Evolutionary conservation across 2,329 filamentous ascomycete genomes (phyloP).

Genomic region (Pseudogymnoascus sp.): DNA sequence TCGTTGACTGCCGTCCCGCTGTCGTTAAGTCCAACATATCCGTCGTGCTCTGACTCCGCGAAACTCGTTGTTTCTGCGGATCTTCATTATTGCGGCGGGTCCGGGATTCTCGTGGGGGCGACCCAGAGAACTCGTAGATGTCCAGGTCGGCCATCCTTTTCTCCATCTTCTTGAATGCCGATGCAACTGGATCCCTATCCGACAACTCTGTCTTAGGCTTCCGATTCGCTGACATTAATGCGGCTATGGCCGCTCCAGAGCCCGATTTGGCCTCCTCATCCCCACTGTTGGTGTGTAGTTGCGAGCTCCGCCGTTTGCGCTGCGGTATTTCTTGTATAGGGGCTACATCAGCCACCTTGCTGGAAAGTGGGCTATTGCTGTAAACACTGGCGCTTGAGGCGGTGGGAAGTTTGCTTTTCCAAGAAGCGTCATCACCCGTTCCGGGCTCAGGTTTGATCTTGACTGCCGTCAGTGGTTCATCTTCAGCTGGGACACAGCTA

Average conservation of each 20-base stretch:
- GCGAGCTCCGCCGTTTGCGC: constrained; percentile 27
- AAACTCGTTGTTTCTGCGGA: neutral
- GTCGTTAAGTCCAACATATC: constrained; percentile 3
- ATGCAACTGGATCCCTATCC: constrained; percentile 18
- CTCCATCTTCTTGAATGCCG: constrained; percentile 9
- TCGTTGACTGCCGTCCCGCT: constrained; percentile 8
- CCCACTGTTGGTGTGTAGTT: constrained; percentile 19
- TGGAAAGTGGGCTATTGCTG: constrained; percentile 25
- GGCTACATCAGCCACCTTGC: constrained; percentile 21
- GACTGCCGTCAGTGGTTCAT: constrained; percentile 13
- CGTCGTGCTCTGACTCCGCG: constrained; percentile 1
- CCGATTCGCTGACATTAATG: constrained; percentile 25
- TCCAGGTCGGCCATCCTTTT: constrained; percentile 22
- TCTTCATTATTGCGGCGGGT: neutral
- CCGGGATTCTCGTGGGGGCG: constrained; percentile 15
- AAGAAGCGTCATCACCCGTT: constrained; percentile 21
- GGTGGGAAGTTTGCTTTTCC: constrained; percentile 24
- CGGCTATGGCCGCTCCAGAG: constrained; percentile 23
- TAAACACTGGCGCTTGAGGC: constrained; percentile 22
- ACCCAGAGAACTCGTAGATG: constrained; percentile 26
- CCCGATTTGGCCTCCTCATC: constrained; percentile 10
- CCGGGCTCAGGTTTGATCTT: constrained; percentile 26
- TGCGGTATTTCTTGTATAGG: constrained; percentile 25
- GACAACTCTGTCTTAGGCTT: constrained; percentile 22
- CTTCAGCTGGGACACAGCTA: constrained; percentile 25